Percentiles rank a stretch among this genome's conserved stretches.
Evolutionary conservation across 1,284 basidiomycete genomes (phyloP).

Genomic region (Phlebopus sp.): DNA sequence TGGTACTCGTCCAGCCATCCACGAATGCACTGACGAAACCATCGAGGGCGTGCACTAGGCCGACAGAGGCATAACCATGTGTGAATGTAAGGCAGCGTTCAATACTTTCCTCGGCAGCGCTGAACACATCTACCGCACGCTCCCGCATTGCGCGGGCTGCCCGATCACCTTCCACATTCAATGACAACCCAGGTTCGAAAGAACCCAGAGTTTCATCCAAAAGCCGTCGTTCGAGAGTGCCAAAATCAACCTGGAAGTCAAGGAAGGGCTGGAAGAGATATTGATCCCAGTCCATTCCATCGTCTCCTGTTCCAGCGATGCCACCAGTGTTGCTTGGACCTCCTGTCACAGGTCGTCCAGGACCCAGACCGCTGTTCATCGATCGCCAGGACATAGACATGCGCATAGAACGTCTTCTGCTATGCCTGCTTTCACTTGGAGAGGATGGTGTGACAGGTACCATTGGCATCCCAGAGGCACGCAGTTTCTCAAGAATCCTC

Average conservation of each 20-base stretch:
- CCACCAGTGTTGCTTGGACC: constrained; percentile 8
- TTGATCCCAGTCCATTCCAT: constrained; percentile 78
- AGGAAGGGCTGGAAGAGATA: constrained; percentile 90
- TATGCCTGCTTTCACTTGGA: constrained; percentile 22
- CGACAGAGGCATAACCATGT: constrained; percentile 79
- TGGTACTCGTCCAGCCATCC: constrained; percentile 55
- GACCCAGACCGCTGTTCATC: constrained; percentile 16
- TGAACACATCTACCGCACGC: constrained; percentile 68
- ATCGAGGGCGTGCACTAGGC: constrained; percentile 74
- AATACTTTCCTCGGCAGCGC: constrained; percentile 77
- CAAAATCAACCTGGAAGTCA: constrained; percentile 84
- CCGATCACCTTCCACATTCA: constrained; percentile 44
- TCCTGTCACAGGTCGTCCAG: constrained; percentile 18
- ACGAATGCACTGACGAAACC: constrained; percentile 65
- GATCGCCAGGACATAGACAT: constrained; percentile 73
- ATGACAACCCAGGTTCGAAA: constrained; percentile 35
- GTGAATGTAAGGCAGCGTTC: constrained; percentile 76
- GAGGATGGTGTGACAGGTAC: constrained; percentile 16
- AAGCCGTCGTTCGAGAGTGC: constrained; percentile 69
- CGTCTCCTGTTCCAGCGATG: constrained; percentile 18
- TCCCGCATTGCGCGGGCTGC: constrained; percentile 72
- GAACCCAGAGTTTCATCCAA: constrained; percentile 49
- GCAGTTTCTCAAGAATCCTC: constrained; percentile 74
- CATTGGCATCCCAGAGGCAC: constrained; percentile 40
- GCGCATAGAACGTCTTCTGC: constrained; percentile 58